Evolutionary conservation across 148 eudicot species (phyloP).

Genomic region (Rhododendron williamsianum): DNA sequence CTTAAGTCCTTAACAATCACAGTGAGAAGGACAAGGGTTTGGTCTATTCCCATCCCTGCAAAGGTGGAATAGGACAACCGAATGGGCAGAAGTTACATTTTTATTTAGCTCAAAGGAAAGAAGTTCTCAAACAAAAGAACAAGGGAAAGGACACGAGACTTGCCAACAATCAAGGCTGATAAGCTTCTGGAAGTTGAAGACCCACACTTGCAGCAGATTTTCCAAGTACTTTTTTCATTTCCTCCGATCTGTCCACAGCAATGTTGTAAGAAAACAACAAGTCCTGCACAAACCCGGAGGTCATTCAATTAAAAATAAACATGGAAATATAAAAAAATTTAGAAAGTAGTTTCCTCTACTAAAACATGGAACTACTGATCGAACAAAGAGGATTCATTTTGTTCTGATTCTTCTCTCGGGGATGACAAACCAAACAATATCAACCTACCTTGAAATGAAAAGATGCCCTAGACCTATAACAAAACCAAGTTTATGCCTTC

Average conservation of each 20-base stretch:
- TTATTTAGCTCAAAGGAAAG: not conserved
- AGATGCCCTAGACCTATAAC: not conserved
- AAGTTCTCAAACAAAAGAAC: not conserved
- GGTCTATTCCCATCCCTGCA: not conserved
- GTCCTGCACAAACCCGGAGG: slow-evolving; percentile 44
- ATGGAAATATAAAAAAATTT: not conserved
- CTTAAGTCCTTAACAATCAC: not conserved
- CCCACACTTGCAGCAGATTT: slow-evolving; percentile 97
- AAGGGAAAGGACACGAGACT: not conserved
- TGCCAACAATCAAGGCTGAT: slow-evolving; percentile 46
- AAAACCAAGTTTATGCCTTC: not conserved
- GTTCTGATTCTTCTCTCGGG: not conserved
- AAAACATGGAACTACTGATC: not conserved
- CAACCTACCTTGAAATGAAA: not conserved
- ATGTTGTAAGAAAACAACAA: slow-evolving; percentile 85
- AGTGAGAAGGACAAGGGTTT: not conserved
- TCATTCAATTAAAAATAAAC: not conserved
- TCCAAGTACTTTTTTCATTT: slow-evolving; percentile 69
- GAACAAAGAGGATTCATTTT: not conserved
- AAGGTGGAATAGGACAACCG: not conserved
- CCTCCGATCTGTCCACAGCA: slow-evolving; percentile 87
- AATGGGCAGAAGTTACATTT: not conserved
- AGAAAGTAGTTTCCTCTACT: not conserved
- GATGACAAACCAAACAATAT: not conserved
- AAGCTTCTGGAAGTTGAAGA: slow-evolving; percentile 85